A percentile compares a stretch with the other conserved stretches of the same genome.
Evolutionary conservation across 2,329 filamentous ascomycete species (phyloP).

Genomic region (Aspergillus flavus): DNA sequence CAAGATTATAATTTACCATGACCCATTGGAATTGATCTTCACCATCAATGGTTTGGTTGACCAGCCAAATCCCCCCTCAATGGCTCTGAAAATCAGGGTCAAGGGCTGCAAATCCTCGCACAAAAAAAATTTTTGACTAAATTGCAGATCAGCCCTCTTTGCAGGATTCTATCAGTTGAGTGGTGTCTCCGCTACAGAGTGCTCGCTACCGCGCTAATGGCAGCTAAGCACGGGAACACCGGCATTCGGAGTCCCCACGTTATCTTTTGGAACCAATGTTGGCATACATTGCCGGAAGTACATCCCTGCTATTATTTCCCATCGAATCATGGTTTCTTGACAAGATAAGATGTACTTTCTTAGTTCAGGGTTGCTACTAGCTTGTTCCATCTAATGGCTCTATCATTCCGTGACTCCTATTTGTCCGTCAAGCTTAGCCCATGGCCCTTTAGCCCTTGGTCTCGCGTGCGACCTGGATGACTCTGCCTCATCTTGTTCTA

Average conservation of each 20-base stretch:
- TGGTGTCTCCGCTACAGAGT: slow-evolving; percentile 4
- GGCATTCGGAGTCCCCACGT: slow-evolving; percentile 13
- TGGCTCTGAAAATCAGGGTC: not conserved
- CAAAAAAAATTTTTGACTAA: slow-evolving; percentile 5
- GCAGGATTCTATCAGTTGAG: slow-evolving; percentile 7
- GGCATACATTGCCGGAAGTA: not conserved
- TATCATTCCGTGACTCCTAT: slow-evolving; percentile 29
- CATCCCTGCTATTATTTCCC: not conserved
- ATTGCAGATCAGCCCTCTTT: slow-evolving; percentile 13
- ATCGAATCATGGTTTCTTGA: not conserved
- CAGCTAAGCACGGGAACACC: slow-evolving; percentile 8
- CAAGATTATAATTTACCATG: not conserved
- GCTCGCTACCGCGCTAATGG: slow-evolving; percentile 16
- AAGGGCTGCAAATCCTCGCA: slow-evolving; percentile 5
- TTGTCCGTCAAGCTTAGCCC: slow-evolving; percentile 39
- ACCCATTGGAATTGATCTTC: not conserved
- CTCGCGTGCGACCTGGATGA: slow-evolving; percentile 23
- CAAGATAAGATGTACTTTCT: not conserved
- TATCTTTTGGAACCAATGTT: slow-evolving; percentile 1
- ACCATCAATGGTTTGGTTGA: not conserved
- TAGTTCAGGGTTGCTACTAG: not conserved
- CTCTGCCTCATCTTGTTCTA: slow-evolving; percentile 26
- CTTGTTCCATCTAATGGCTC: not conserved
- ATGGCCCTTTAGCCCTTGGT: slow-evolving; percentile 34
- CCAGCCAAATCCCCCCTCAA: not conserved